Base-by-base conservation (phyloP, 2,329 filamentous ascomycete genomes). In the Fusarium sp. region DNA sequence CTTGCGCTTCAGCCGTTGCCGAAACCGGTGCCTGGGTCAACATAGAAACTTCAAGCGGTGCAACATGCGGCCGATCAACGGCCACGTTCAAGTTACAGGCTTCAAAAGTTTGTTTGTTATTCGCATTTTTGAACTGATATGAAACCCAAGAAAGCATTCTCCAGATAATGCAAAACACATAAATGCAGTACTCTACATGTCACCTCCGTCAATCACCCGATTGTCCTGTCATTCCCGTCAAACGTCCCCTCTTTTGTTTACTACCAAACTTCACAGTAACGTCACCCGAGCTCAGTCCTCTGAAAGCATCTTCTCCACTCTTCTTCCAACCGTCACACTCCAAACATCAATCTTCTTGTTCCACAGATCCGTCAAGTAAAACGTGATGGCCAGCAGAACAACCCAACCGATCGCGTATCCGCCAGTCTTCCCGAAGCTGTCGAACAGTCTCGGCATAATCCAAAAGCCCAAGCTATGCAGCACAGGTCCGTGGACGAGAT, bases 391-490 rank as follows among this genome's bases (percentile, higher is more conserved):
- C 57, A 83, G 51, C 38, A 83, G 48, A 12, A 78, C 47, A 12
- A 79, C 62, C 70, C 79, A 84, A 7, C 83, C 82, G 7, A 83
- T 64, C 1, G 78, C 61, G 42, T 79, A 82, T 0, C 80, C 83
- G 4, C 69, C 69, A 4, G 64, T 63, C 24, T 75, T 72, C 10
- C 82, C 82, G 20, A 84, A 78, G 18, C 61, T 73, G 26, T 84
- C 83, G 48, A 84, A 84, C 6, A 84, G 73, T 14, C 82, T 73
- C 10, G 83, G 83, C 83, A 84, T 84, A 48, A 94, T 55, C 68
- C 91, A 85, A 78, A 93, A 90, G 44, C 90, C 90, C 9, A 92
- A 68, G 5, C 85, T 85, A 83, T 86, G 88, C 9, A 92, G 79
- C 2, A 93, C 81, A 0, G 90, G 90, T 0, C 90, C 90, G 75